phyloP scores from a whole-genome alignment of 306 rosid genomes.

The Canavalia gladiata region DNA sequence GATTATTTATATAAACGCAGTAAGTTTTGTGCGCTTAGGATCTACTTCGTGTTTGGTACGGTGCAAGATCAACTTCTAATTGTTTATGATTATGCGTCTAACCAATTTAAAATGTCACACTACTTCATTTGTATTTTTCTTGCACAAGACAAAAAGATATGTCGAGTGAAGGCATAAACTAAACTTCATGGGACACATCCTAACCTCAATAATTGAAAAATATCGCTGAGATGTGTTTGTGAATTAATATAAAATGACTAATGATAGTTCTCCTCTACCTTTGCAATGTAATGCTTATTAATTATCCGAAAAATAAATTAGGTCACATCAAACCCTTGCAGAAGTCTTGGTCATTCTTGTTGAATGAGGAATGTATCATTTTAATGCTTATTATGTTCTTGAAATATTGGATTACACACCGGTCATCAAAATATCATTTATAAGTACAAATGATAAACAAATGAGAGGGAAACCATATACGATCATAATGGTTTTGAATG shows the following conservation, averaged over 20 bases:
- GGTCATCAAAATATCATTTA: no score
- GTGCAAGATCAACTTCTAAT: not conserved
- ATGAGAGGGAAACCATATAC: no score
- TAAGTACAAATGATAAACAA: no score
- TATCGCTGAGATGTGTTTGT: conserved; percentile 15
- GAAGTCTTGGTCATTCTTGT: not conserved
- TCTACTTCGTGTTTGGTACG: no score
- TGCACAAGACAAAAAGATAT: conserved; percentile 39
- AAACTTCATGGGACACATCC: conserved; percentile 15
- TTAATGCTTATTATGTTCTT: not conserved
- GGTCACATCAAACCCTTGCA: conserved; percentile 22
- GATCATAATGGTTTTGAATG: no score
- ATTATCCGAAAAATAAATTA: conserved; percentile 8
- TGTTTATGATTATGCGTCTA: not conserved
- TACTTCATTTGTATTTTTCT: not conserved
- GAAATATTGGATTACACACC: no score
- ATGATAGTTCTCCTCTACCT: conserved; percentile 3
- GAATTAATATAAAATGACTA: conserved; percentile 20
- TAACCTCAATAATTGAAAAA: conserved; percentile 37
- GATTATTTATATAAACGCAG: no score
- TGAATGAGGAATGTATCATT: no score
- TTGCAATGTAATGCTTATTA: conserved; percentile 21
- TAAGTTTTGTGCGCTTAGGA: not conserved
- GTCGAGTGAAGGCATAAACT: conserved; percentile 50
- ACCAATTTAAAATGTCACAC: conserved; percentile 13